Evolutionary conservation across 2,329 filamentous ascomycete species (phyloP).

Genomic region (Sarocladium oryzae): DNA sequence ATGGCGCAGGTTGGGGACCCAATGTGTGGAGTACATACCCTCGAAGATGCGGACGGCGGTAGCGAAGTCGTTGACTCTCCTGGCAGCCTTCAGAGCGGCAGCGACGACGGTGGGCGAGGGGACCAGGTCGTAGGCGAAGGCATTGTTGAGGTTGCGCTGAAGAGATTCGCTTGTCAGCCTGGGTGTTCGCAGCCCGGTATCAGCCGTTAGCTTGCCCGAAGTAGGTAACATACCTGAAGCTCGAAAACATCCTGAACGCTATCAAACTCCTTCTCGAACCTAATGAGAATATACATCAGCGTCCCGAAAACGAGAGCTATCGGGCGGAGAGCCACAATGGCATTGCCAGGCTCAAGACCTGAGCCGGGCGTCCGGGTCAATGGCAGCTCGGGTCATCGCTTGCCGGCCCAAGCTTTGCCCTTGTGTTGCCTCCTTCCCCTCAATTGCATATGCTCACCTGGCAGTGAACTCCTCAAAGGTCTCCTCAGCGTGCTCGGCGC

Average conservation of each 20-base stretch:
- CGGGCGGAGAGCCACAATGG: background rate
- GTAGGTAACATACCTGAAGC: conserved; percentile 71
- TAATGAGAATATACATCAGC: conserved; percentile 35
- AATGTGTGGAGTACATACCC: conserved; percentile 53
- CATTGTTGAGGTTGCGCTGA: conserved; percentile 94
- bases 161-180: conserved; percentile 7
- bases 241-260: conserved; percentile 97
- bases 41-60: conserved; percentile 98
- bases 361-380: background rate
- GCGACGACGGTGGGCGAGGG: conserved; percentile 86
- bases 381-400: background rate
- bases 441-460: conserved; percentile 57
- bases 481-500: conserved; percentile 74
- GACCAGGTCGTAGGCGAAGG: conserved; percentile 99
- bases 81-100: conserved; percentile 86
- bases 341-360: background rate
- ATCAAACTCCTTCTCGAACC: conserved; percentile 99
- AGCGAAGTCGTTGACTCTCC: conserved; percentile 96
- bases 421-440: background rate
- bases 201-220: conserved; percentile 11
- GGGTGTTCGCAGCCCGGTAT: conserved; percentile 1
- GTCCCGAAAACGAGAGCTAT: conserved; percentile 17
- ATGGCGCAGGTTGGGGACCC: background rate
- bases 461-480: conserved; percentile 98
- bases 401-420: background rate